These are phyloP conservation scores for Alliaria petiolata DNA, from an alignment of 345 rosid species.

Conservation along the genomic window DNA sequence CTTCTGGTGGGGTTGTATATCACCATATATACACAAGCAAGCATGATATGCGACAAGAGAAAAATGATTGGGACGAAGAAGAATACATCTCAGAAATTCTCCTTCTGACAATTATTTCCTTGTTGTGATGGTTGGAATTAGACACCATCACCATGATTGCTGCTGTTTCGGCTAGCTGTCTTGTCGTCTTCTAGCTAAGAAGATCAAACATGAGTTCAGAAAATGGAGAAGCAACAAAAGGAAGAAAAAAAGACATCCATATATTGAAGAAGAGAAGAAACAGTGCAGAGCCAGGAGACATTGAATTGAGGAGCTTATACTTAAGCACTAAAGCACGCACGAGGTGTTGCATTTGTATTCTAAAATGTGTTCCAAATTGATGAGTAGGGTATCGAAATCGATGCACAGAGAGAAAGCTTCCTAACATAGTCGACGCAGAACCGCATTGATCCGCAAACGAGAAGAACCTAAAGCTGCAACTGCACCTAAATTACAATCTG, in stretches of 20 bases:
- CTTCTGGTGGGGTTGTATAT: background rate
- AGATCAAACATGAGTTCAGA: background rate
- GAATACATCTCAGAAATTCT: slow-evolving; percentile 66
- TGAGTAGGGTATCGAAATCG: background rate
- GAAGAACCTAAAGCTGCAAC: background rate
- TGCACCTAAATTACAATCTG: background rate
- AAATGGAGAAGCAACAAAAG: no score
- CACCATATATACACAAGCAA: background rate
- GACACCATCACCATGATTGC: slow-evolving; percentile 44
- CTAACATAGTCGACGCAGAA: no score
- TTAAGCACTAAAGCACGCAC: no score
- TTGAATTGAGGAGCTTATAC: background rate
- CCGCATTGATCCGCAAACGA: background rate
- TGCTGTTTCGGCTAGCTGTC: slow-evolving; percentile 6
- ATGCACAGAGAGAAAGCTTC: background rate
- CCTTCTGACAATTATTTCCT: slow-evolving; percentile 68
- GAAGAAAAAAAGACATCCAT: no score
- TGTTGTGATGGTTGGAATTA: slow-evolving; percentile 49
- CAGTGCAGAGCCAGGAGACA: background rate
- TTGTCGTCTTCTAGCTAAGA: background rate
- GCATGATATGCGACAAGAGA: background rate
- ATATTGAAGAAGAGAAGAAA: background rate
- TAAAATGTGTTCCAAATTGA: no score
- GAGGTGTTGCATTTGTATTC: no score
- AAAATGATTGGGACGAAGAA: slow-evolving; percentile 2